A percentile compares a stretch with the other conserved stretches of the same genome.
Evolutionary conservation across 1,284 basidiomycete genomes (phyloP).

Genomic region (Hypsizygus ulmarius): DNA sequence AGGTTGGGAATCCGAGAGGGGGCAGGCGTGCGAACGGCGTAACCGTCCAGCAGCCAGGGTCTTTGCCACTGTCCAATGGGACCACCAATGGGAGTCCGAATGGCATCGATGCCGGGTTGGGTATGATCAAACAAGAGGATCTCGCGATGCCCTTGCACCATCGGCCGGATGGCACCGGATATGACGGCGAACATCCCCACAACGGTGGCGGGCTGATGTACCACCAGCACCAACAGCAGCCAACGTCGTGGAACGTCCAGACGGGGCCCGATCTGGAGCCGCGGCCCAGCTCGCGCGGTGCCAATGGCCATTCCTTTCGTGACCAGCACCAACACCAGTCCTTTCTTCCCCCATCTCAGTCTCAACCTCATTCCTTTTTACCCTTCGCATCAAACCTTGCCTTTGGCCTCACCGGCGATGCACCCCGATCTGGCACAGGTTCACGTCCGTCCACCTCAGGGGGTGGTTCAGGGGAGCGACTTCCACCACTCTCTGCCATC

Average conservation of each 20-base stretch:
- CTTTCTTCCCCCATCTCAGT: neutral
- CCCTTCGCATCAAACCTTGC: constrained; percentile 50
- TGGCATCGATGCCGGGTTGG: constrained; percentile 4
- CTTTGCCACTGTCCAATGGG: neutral
- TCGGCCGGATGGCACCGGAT: constrained; percentile 1
- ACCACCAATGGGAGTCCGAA: constrained; percentile 10
- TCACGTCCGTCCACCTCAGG: constrained; percentile 42
- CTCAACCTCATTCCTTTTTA: constrained; percentile 66
- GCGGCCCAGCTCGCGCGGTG: constrained; percentile 6
- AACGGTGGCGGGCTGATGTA: constrained; percentile 18
- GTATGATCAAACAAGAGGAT: constrained; percentile 18
- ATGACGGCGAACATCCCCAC: constrained; percentile 10
- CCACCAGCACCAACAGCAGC: constrained; percentile 11
- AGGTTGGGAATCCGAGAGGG: constrained; percentile 45
- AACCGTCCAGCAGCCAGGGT: constrained; percentile 14
- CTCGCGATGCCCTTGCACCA: constrained; percentile 10
- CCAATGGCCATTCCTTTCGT: constrained; percentile 61
- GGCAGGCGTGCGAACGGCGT: constrained; percentile 31
- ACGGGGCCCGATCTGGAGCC: constrained; percentile 22
- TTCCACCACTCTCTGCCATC: constrained; percentile 72
- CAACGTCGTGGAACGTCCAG: constrained; percentile 21
- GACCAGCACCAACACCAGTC: constrained; percentile 32
- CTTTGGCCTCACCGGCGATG: constrained; percentile 28
- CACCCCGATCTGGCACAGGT: constrained; percentile 29
- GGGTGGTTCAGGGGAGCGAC: constrained; percentile 30